Conservation (phyloP, 768 basidiomycete genomes). For the Piloderma croceum region DNA sequence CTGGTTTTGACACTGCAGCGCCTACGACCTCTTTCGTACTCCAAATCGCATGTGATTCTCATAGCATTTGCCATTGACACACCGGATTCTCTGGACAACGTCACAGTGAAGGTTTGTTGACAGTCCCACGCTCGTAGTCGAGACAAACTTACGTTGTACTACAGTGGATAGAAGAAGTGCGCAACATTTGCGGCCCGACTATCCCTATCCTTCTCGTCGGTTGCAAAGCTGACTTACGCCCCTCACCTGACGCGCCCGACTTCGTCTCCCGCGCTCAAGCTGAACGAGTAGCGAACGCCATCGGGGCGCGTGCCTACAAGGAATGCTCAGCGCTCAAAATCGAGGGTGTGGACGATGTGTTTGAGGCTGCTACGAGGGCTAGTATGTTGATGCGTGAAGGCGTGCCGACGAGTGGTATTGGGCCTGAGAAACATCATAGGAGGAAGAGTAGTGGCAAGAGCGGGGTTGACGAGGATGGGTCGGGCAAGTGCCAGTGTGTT, state of each 20-base stretch:
- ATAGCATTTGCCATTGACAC: slow-evolving; percentile 97
- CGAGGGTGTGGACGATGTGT: slow-evolving; percentile 93
- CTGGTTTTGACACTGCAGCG: slow-evolving; percentile 47
- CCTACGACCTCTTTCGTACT: slow-evolving; percentile 93
- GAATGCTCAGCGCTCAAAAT: slow-evolving; percentile 90
- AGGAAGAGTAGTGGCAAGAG: slow-evolving; percentile 47
- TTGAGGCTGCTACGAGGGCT: slow-evolving; percentile 93
- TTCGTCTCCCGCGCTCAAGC: slow-evolving; percentile 78
- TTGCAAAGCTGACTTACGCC: slow-evolving; percentile 91
- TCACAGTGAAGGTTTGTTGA: slow-evolving; percentile 71
- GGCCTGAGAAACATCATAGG: slow-evolving; percentile 42
- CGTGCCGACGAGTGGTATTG: slow-evolving; percentile 44
- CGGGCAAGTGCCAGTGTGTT: slow-evolving; percentile 51
- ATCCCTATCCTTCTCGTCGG: slow-evolving; percentile 96
- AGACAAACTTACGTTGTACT: slow-evolving; percentile 8
- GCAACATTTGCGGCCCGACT: slow-evolving; percentile 86
- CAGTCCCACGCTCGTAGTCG: slow-evolving; percentile 3
- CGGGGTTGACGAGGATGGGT: slow-evolving; percentile 29
- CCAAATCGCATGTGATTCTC: slow-evolving; percentile 97
- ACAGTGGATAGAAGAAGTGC: slow-evolving; percentile 98
- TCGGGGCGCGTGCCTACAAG: slow-evolving; percentile 91
- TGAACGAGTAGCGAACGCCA: slow-evolving; percentile 72
- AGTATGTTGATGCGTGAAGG: slow-evolving; percentile 95
- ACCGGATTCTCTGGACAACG: slow-evolving; percentile 95
- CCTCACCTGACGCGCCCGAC: slow-evolving; percentile 42